Percentiles rank a stretch among this genome's conserved stretches.
Conservation (phyloP, 2,329 filamentous ascomycete species). For the Magnaporthiopsis rhizophila region DNA sequence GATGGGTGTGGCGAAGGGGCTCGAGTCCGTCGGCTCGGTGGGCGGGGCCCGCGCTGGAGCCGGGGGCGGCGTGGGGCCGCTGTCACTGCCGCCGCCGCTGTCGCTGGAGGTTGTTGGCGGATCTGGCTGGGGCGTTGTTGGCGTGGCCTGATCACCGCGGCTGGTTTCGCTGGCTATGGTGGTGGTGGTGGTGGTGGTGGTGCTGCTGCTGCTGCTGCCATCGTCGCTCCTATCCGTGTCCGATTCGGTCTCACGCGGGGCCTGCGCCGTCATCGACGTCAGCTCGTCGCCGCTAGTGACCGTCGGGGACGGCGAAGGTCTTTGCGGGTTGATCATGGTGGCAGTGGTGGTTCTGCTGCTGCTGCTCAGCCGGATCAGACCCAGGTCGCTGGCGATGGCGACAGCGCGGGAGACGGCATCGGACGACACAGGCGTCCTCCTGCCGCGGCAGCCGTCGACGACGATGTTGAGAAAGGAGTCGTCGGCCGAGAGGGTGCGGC, state of each 20-base stretch:
- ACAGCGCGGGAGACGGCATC: conserved; percentile 10
- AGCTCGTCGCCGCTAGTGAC: neutral
- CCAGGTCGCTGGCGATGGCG: conserved; percentile 11
- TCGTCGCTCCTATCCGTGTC: neutral
- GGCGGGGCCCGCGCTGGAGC: conserved; percentile 4
- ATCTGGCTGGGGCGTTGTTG: neutral
- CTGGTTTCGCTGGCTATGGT: neutral
- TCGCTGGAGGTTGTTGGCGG: conserved; percentile 2
- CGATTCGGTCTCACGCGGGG: neutral
- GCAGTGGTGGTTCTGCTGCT: too few species aligned
- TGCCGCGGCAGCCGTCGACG: conserved; percentile 8
- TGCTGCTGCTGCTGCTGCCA: too few species aligned
- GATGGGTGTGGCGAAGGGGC: conserved; percentile 13
- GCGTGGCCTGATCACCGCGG: neutral
- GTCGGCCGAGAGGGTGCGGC: conserved; percentile 9
- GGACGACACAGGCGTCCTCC: conserved; percentile 7
- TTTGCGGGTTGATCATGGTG: neutral
- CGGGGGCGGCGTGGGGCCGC: neutral
- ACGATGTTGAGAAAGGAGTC: conserved; percentile 11
- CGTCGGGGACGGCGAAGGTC: neutral
- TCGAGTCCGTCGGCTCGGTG: conserved; percentile 12
- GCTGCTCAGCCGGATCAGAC: neutral
- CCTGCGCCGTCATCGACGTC: neutral
- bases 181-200: too few species aligned
- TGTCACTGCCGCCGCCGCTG: too few species aligned